These are phyloP conservation scores for Melampsora larici-populina DNA, from an alignment of 1,284 basidiomycete species.

Conservation along the genomic window DNA sequence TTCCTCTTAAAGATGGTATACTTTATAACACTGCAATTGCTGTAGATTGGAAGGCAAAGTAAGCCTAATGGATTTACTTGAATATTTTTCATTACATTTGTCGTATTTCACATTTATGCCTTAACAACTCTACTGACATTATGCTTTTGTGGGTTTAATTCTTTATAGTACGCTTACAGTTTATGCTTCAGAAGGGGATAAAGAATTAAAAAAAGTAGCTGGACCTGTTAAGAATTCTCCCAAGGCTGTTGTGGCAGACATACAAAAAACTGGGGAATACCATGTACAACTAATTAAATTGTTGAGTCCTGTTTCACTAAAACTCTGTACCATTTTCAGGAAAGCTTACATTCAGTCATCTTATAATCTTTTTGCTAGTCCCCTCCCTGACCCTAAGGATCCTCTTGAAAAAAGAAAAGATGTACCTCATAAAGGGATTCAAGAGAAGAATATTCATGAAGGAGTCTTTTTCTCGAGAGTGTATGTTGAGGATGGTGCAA, in stretches of 20 bases:
- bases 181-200: neutral
- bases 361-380: too few relatives aligned
- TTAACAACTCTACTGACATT: too few relatives aligned
- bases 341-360: too few relatives aligned
- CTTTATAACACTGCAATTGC: constrained; percentile 18
- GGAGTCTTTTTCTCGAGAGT: too few relatives aligned
- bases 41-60: constrained; percentile 21
- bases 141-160: neutral
- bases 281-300: constrained; percentile 24
- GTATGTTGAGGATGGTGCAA: too few relatives aligned
- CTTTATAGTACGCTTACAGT: constrained; percentile 1
- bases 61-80: too few relatives aligned
- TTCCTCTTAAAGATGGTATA: neutral
- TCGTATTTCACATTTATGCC: too few relatives aligned
- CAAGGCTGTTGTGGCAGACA: neutral
- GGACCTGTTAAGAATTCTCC: neutral
- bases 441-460: too few relatives aligned
- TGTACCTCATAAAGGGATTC: too few relatives aligned
- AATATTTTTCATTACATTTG: neutral
- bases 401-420: too few relatives aligned
- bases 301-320: neutral
- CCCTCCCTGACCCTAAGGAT: too few relatives aligned
- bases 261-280: neutral
- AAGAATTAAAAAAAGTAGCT: neutral
- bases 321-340: too few relatives aligned